phyloP scores from a whole-genome alignment of 805 yeast genomes.

The Lipomyces kockii region DNA sequence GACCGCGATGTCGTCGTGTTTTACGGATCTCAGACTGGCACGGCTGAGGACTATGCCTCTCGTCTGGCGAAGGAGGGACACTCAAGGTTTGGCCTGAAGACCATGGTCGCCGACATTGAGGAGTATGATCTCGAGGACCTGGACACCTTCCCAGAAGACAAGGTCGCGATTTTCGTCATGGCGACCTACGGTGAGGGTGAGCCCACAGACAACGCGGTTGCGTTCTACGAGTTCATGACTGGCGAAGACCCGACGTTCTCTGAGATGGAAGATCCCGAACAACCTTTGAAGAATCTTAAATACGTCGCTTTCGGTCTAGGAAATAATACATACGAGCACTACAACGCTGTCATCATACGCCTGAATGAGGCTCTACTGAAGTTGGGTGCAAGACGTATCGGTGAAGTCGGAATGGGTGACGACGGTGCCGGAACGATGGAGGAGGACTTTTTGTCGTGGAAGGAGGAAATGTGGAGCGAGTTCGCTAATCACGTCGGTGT shows the following conservation, averaged over 20 bases:
- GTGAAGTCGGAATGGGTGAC: slow-evolving; percentile 88
- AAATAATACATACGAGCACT: slow-evolving; percentile 91
- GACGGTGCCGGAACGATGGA: slow-evolving; percentile 95
- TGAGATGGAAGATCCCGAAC: slow-evolving; percentile 43
- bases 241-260: slow-evolving; percentile 58
- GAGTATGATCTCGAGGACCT: slow-evolving; percentile 84
- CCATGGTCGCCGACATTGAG: slow-evolving; percentile 86
- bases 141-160: slow-evolving; percentile 61
- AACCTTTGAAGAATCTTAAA: slow-evolving; percentile 58
- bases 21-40: slow-evolving; percentile 97
- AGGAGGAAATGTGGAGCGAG: slow-evolving; percentile 70
- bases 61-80: slow-evolving; percentile 88
- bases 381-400: slow-evolving; percentile 76
- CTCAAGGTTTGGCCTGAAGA: slow-evolving; percentile 76
- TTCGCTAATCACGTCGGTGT: slow-evolving; percentile 67
- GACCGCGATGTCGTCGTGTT: slow-evolving; percentile 78
- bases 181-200: slow-evolving; percentile 99
- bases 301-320: slow-evolving; percentile 90
- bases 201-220: slow-evolving; percentile 92
- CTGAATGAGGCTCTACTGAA: slow-evolving; percentile 55
- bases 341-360: slow-evolving; percentile 75
- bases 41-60: slow-evolving; percentile 95
- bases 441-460: slow-evolving; percentile 94
- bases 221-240: slow-evolving; percentile 68
- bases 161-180: slow-evolving; percentile 73